Evolutionary conservation across 208 protist species (phyloP).

Genomic region (Wallacemonas sp.): DNA sequence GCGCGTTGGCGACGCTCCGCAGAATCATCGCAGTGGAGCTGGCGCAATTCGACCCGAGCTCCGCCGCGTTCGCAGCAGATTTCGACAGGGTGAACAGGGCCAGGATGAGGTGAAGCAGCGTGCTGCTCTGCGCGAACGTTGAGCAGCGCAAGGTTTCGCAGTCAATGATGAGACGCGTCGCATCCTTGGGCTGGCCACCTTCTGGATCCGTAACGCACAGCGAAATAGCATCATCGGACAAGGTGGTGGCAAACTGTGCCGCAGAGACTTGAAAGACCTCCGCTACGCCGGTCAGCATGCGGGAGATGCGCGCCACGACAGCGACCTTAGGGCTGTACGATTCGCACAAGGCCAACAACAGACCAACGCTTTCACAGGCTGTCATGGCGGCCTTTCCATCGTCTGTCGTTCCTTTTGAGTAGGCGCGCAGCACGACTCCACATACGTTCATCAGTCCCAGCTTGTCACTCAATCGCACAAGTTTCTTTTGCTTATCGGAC

Average conservation of each 20-base stretch:
- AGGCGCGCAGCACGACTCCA: slow-evolving; percentile 11
- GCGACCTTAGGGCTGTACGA: slow-evolving; percentile 41
- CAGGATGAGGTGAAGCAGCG: slow-evolving; percentile 29
- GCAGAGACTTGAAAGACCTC: background rate
- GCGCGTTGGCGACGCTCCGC: slow-evolving; percentile 18
- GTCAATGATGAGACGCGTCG: background rate
- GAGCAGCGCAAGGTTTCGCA: background rate
- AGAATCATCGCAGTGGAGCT: slow-evolving; percentile 26
- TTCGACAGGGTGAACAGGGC: slow-evolving; percentile 20
- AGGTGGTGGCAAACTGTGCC: background rate
- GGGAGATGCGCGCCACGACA: slow-evolving; percentile 37
- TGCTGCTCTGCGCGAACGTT: background rate
- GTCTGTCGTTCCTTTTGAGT: background rate
- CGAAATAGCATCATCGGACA: background rate
- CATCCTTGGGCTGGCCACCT: background rate
- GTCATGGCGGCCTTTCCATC: background rate
- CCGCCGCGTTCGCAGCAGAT: slow-evolving; percentile 25
- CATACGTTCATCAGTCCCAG: slow-evolving; percentile 38
- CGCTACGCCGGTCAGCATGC: slow-evolving; percentile 1
- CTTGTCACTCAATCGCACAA: slow-evolving; percentile 50
- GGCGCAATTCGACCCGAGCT: slow-evolving; percentile 28
- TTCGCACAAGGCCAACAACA: slow-evolving; percentile 36
- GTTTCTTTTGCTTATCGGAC: slow-evolving; percentile 30
- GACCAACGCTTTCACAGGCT: slow-evolving; percentile 40
- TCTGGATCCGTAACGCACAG: background rate